Base-by-base conservation (phyloP, 2,329 filamentous ascomycete genomes). In the Alternaria ethzedia region DNA sequence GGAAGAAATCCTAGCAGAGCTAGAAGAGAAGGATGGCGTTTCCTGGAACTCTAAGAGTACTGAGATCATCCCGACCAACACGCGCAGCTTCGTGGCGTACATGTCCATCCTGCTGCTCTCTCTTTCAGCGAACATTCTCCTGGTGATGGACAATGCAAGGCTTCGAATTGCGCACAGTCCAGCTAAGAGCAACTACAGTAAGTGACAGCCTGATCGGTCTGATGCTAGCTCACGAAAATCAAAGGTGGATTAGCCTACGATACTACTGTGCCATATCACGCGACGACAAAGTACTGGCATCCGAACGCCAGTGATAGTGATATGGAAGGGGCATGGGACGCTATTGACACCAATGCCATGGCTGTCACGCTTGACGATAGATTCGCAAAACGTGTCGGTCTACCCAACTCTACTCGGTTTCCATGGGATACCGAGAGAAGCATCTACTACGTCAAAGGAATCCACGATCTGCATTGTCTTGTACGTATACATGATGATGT, bases 381-480 rank as follows among this genome's bases (percentile, higher is more conserved):
- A 8, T 77, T 64, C 50, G 72, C 65, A 50, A 68, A 67, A 15
- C 56, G 66, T 26, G 61, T 67, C 23, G 74, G 75, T 3, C 67
- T 79, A 3, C 64, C 64, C 6, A 60, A 70, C 20, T 77, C 74
- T 6, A 73, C 70, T 13, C 69, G 68, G 8, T 78, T 79, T 58
- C 77, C 76, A 6, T 79, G 76, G 75, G 76, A 79, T 54, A 78
- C 73, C 3, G 72, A 78, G 50, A 68, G 75, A 23, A 75, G 76
- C 50, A 68, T 79, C 36, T 79, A 79, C 51, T 79, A 78, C 54
- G 47, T 79, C 5, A 78, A 78, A 62, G 76, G 73, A 5, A 65
- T 76, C 47, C 77, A 79, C 41, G 74, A 79, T 64, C 57, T 79
- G 6, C 76, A 79, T 55, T 79, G 77, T 49, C 50, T 79, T 58